These are phyloP conservation scores for Bryoglossum gracile DNA, from an alignment of 495 filamentous ascomycete genomes.

Conservation along the genomic window DNA sequence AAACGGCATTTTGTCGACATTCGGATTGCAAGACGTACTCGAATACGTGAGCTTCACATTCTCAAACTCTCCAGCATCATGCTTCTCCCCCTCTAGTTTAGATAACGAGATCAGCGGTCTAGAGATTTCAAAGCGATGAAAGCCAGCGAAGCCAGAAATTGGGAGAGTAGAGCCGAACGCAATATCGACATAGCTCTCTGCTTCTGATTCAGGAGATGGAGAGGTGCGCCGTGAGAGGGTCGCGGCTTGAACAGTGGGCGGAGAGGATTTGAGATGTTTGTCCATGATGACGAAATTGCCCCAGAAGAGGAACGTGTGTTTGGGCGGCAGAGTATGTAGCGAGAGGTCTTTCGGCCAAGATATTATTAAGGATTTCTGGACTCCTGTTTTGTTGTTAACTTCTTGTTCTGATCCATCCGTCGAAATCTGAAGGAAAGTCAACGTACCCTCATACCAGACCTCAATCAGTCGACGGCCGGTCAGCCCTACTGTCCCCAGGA, in stretches of 20 bases:
- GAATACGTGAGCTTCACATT: too few species aligned
- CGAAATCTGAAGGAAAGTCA: too few species aligned
- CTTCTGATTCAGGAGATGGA: neutral
- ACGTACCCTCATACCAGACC: neutral
- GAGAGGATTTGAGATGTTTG: neutral
- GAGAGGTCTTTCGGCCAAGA: constrained; percentile 1
- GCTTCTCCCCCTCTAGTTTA: too few species aligned
- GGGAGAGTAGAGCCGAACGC: constrained; percentile 9
- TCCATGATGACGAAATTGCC: constrained; percentile 20
- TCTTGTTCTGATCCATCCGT: neutral
- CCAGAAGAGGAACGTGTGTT: constrained; percentile 7
- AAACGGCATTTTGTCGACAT: too few species aligned
- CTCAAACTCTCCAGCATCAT: too few species aligned
- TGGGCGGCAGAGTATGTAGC: neutral
- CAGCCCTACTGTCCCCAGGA: neutral
- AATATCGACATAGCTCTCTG: constrained; percentile 5
- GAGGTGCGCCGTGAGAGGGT: too few species aligned
- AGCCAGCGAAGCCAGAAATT: constrained; percentile 4
- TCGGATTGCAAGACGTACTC: too few species aligned
- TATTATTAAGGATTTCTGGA: neutral
- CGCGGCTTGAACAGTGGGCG: neutral
- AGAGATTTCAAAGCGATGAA: constrained; percentile 15
- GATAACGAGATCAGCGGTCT: too few species aligned
- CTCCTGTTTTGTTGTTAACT: neutral
- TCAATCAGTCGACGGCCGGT: constrained; percentile 1